Conservation (phyloP, 192 early-diverging fungal genomes). For the Podila epicladia region DNA sequence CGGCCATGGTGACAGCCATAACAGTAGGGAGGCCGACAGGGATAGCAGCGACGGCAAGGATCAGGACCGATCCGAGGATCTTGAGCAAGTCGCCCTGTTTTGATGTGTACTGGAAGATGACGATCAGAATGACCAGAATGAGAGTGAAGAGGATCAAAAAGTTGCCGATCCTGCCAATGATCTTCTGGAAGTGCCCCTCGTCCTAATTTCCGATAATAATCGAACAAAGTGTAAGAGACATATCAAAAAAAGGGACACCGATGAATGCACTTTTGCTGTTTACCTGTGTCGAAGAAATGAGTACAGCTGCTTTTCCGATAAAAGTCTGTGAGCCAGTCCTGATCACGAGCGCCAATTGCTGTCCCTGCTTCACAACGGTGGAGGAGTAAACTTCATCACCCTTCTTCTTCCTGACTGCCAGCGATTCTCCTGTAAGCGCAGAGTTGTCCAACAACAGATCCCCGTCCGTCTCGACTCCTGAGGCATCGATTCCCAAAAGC, state of each 20-base stretch:
- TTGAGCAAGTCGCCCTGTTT: slow-evolving; percentile 63
- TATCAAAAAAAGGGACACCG: background rate
- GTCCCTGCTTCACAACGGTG: slow-evolving; percentile 91
- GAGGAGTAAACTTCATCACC: slow-evolving; percentile 87
- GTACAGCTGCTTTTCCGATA: slow-evolving; percentile 89
- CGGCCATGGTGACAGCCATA: slow-evolving; percentile 94
- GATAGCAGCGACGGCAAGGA: slow-evolving; percentile 91
- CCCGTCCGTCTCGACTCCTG: slow-evolving; percentile 73
- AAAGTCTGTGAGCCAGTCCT: slow-evolving; percentile 92
- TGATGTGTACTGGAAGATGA: slow-evolving; percentile 68
- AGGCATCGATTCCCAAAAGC: slow-evolving; percentile 75
- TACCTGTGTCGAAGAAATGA: slow-evolving; percentile 80
- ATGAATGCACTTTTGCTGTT: background rate
- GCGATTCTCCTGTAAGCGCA: slow-evolving; percentile 90
- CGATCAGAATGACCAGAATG: slow-evolving; percentile 76
- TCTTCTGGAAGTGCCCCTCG: slow-evolving; percentile 95
- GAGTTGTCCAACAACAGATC: slow-evolving; percentile 90
- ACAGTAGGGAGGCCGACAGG: slow-evolving; percentile 94
- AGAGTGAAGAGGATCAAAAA: slow-evolving; percentile 86
- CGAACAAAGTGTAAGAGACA: slow-evolving; percentile 1
- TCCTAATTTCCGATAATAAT: slow-evolving; percentile 52
- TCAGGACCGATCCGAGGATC: slow-evolving; percentile 74
- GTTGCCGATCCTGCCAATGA: slow-evolving; percentile 93
- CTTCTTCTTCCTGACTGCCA: slow-evolving; percentile 85
- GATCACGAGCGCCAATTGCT: slow-evolving; percentile 87